Percentiles rank a stretch among this genome's conserved stretches.
phyloP scores from a whole-genome alignment of 2,329 filamentous ascomycete genomes.

The Thielaviopsis ethacetica region DNA sequence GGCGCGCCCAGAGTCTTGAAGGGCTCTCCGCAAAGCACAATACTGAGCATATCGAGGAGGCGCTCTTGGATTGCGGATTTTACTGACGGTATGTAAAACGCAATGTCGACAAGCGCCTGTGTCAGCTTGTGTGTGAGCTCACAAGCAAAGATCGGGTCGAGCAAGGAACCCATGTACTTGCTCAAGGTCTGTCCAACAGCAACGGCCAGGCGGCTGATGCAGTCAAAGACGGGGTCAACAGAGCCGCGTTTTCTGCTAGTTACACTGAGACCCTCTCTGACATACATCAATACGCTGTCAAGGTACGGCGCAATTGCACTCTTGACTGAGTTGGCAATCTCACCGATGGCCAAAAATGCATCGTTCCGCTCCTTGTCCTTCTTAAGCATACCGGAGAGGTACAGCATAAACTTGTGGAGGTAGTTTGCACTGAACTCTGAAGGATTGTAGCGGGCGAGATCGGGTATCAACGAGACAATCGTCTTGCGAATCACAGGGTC shows the following conservation, averaged over 20 bases:
- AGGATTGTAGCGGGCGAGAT: constrained; percentile 82
- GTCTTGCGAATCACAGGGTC: constrained; percentile 79
- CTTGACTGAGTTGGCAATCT: constrained; percentile 90
- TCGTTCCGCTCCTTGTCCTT: constrained; percentile 88
- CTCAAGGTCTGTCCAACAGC: constrained; percentile 92
- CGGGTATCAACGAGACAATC: constrained; percentile 79
- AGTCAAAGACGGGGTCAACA: constrained; percentile 80
- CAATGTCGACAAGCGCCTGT: constrained; percentile 94
- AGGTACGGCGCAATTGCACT: constrained; percentile 90
- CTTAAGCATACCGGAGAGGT: constrained; percentile 83
- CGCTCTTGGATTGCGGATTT: constrained; percentile 88
- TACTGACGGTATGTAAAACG: constrained; percentile 92
- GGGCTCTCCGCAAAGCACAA: constrained; percentile 79
- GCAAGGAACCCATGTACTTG: constrained; percentile 92
- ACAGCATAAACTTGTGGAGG: constrained; percentile 93
- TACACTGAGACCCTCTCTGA: constrained; percentile 73
- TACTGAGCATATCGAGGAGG: constrained; percentile 83
- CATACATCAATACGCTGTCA: constrained; percentile 83
- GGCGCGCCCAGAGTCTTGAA: constrained; percentile 89
- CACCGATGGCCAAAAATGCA: constrained; percentile 88
- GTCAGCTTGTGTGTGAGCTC: constrained; percentile 87
- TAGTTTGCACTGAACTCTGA: constrained; percentile 76
- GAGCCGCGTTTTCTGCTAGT: constrained; percentile 52
- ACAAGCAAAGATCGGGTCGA: constrained; percentile 94
- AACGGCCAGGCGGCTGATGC: constrained; percentile 88